phyloP scores from a whole-genome alignment of 2,329 filamentous ascomycete species.

The Dothiorella sarmentorum region DNA sequence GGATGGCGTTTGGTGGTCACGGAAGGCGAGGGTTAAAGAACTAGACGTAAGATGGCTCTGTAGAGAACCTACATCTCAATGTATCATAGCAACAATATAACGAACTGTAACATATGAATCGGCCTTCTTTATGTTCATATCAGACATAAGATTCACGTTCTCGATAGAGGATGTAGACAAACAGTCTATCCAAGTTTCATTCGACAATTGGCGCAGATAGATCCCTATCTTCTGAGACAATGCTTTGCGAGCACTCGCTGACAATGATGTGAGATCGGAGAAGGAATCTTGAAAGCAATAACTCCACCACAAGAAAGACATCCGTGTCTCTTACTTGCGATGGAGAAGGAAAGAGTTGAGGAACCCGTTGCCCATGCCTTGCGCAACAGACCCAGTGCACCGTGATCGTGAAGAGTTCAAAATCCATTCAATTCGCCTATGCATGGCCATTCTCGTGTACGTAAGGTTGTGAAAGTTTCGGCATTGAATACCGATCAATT shows the following conservation, averaged over 20 bases:
- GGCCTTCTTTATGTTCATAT: no score
- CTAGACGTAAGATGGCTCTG: not conserved
- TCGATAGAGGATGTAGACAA: no score
- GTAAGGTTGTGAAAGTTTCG: constrained; percentile 4
- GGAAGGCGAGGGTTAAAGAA: not conserved
- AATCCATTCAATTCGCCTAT: not conserved
- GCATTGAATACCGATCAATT: constrained; percentile 27
- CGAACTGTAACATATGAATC: not conserved
- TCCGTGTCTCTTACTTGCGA: not conserved
- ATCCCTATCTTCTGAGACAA: constrained; percentile 5
- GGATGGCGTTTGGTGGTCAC: not conserved
- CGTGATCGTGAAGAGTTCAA: constrained; percentile 1
- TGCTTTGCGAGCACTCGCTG: constrained; percentile 8
- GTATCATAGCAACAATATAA: not conserved
- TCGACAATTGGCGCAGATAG: not conserved
- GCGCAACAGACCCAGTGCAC: not conserved
- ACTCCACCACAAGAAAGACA: not conserved
- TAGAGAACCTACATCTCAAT: not conserved
- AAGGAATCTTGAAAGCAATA: constrained; percentile 5
- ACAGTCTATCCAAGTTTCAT: constrained; percentile 14
- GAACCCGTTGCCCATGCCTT: not conserved
- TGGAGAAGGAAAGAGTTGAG: constrained; percentile 1
- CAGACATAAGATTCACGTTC: no score
- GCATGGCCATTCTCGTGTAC: constrained; percentile 7
- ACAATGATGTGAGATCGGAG: constrained; percentile 4